Evolutionary conservation across 495 filamentous ascomycete genomes (phyloP).

Genomic region (Trypethelium eluteriae): DNA sequence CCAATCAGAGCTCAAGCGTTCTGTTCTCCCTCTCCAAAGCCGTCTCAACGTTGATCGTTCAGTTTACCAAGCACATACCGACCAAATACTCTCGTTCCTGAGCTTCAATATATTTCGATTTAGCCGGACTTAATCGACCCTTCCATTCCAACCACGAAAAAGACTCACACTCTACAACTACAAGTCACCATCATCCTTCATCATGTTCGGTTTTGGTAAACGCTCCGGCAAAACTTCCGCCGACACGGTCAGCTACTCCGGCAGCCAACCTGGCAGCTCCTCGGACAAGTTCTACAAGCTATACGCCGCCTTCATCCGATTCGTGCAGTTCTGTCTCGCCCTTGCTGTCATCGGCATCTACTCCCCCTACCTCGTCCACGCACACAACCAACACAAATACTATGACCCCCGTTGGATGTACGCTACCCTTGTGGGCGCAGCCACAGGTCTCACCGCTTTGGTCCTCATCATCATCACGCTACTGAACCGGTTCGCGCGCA

Average conservation of each 20-base stretch:
- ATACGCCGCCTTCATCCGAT: conserved; percentile 47
- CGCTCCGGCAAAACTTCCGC: neutral
- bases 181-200: neutral
- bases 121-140: neutral
- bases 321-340: conserved; percentile 66
- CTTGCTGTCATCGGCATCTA: conserved; percentile 74
- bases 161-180: neutral
- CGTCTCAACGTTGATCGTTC: conserved; percentile 1
- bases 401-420: conserved; percentile 68
- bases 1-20: neutral
- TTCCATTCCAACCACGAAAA: neutral
- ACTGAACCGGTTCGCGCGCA: conserved; percentile 32
- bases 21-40: neutral
- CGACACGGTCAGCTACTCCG: conserved; percentile 19
- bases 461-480: conserved; percentile 56
- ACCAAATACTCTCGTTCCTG: neutral
- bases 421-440: conserved; percentile 55
- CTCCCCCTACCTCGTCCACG: conserved; percentile 46
- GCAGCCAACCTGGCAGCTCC: conserved; percentile 14
- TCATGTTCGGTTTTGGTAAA: conserved; percentile 2
- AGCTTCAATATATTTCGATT: neutral
- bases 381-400: conserved; percentile 51
- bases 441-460: conserved; percentile 44
- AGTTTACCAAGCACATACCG: neutral
- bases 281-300: conserved; percentile 20